Conservation (phyloP, 495 filamentous ascomycete species). For the Tetracladium setigerum region DNA sequence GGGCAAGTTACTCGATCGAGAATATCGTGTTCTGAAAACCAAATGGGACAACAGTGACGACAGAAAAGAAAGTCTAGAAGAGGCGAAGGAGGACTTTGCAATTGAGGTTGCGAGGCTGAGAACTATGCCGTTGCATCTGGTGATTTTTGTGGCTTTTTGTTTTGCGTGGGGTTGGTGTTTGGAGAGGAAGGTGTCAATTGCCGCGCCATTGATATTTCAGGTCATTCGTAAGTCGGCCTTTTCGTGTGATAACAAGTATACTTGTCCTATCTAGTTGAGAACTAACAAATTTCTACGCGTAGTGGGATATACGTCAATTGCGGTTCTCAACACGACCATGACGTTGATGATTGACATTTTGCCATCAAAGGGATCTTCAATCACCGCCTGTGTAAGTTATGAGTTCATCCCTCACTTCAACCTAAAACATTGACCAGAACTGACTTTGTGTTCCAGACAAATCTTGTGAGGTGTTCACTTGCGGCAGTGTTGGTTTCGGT, state of each 20-base stretch:
- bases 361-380: slow-evolving; percentile 26
- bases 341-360: slow-evolving; percentile 37
- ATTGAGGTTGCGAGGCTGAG: slow-evolving; percentile 35
- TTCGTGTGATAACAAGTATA: too few species aligned
- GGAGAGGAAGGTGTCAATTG: slow-evolving; percentile 24
- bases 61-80: slow-evolving; percentile 13
- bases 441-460: not conserved
- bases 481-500: not conserved
- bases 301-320: slow-evolving; percentile 32
- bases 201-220: slow-evolving; percentile 18
- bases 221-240: too few species aligned
- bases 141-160: slow-evolving; percentile 28
- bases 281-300: slow-evolving; percentile 4
- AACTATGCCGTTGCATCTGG: slow-evolving; percentile 24
- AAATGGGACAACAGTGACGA: slow-evolving; percentile 28
- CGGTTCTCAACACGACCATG: slow-evolving; percentile 28
- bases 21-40: slow-evolving; percentile 36
- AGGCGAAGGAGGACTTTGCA: slow-evolving; percentile 21
- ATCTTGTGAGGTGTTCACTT: not conserved
- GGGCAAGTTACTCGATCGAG: slow-evolving; percentile 47
- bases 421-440: not conserved
- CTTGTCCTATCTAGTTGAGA: slow-evolving; percentile 8
- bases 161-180: slow-evolving; percentile 31
- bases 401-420: not conserved
- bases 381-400: slow-evolving; percentile 20